Conservation (phyloP, 2,329 filamentous ascomycete genomes). For the Knoxdaviesia proteae region DNA sequence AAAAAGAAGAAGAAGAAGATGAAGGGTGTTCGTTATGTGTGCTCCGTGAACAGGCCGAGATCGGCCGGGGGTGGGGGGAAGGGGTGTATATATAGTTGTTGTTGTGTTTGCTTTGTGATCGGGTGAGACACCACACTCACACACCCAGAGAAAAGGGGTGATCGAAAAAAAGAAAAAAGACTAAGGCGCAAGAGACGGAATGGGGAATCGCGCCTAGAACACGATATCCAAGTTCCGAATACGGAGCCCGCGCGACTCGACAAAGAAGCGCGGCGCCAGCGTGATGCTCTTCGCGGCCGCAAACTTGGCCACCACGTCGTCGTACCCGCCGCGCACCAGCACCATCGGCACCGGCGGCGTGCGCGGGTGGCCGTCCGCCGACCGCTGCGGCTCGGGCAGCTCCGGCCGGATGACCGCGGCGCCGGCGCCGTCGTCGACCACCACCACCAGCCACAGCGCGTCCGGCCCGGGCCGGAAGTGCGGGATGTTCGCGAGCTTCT, state of each 20-base stretch:
- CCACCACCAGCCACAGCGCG: constrained; percentile 59
- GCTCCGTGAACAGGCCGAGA: no score
- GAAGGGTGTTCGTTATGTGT: no score
- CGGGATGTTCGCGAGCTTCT: constrained; percentile 74
- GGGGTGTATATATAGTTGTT: no score
- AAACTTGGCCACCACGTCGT: constrained; percentile 39
- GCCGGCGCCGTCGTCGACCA: constrained; percentile 30
- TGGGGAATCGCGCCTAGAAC: no score
- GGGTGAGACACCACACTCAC: no score
- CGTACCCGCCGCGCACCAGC: constrained; percentile 54
- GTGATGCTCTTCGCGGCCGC: constrained; percentile 45
- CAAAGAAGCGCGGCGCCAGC: constrained; percentile 55
- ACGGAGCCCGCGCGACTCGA: constrained; percentile 59
- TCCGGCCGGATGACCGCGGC: constrained; percentile 34
- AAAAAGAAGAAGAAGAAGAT: no score
- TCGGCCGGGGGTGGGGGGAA: no score
- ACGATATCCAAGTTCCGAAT: constrained; percentile 51
- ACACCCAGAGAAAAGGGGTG: no score
- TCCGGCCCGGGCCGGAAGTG: constrained; percentile 35
- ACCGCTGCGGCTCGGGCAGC: constrained; percentile 54
- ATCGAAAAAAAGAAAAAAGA: background rate
- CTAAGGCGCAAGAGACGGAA: background rate
- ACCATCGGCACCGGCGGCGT: constrained; percentile 61
- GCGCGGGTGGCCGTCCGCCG: constrained; percentile 45
- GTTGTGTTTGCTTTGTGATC: no score